These are phyloP conservation scores for Hypoxylon sp. DNA, from an alignment of 2,329 filamentous ascomycete species.

Conservation along the genomic window DNA sequence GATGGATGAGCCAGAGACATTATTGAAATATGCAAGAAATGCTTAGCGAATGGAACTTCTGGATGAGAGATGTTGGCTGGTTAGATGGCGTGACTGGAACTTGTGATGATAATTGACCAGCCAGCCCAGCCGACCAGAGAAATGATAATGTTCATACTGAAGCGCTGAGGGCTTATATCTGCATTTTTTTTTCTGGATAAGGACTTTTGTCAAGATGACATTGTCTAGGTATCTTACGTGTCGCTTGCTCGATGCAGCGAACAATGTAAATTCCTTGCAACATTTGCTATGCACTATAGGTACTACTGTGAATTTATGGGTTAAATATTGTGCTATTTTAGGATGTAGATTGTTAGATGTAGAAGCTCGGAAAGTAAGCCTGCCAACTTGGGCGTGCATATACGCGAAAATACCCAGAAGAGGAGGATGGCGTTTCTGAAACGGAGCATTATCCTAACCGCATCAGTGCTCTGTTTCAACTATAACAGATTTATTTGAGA, in stretches of 20 bases:
- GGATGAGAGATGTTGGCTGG: conserved; percentile 1
- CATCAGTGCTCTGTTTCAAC: conserved; percentile 23
- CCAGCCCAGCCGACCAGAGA: conserved; percentile 1
- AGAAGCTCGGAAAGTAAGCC: conserved; percentile 20
- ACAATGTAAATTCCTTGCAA: conserved; percentile 21
- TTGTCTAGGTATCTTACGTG: conserved; percentile 7
- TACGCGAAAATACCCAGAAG: background rate
- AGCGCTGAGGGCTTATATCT: conserved; percentile 22
- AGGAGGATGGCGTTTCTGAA: conserved; percentile 29
- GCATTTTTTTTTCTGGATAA: conserved; percentile 4
- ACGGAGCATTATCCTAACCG: conserved; percentile 8
- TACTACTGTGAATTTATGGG: conserved; percentile 13
- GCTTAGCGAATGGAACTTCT: conserved; percentile 7
- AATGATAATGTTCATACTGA: background rate
- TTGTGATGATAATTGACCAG: conserved; percentile 11
- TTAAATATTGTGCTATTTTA: conserved; percentile 34
- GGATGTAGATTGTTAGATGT: conserved; percentile 21
- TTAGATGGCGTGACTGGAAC: conserved; percentile 11
- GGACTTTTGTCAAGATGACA: conserved; percentile 7
- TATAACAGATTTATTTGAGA: conserved; percentile 2
- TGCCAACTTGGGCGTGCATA: conserved; percentile 10
- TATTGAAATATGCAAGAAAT: conserved; percentile 28
- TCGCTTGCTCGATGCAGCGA: conserved; percentile 11
- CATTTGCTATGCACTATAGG: conserved; percentile 8
- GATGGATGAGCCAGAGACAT: conserved; percentile 12